These are phyloP conservation scores for Penicillium nordicum DNA, from an alignment of 2,329 filamentous ascomycete species.

Conservation along the genomic window DNA sequence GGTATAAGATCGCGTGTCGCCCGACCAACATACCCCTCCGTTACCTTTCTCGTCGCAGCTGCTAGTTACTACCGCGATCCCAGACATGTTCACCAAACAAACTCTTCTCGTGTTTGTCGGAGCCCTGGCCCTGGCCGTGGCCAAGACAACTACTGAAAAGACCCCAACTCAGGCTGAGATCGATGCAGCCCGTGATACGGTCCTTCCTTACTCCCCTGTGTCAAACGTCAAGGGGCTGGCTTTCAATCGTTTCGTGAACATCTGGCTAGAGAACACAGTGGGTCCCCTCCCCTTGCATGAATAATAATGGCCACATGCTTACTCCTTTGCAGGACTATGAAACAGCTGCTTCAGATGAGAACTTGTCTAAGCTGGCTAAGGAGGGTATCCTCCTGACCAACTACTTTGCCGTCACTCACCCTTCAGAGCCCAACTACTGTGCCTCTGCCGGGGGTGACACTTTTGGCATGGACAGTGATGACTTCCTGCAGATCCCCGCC, in stretches of 20 bases:
- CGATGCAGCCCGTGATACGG: constrained; percentile 50
- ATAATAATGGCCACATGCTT: constrained; percentile 37
- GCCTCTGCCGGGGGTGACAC: constrained; percentile 66
- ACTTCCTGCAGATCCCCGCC: constrained; percentile 55
- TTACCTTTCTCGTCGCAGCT: constrained; percentile 5
- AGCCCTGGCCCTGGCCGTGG: constrained; percentile 24
- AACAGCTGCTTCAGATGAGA: constrained; percentile 58
- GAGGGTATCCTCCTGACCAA: constrained; percentile 61
- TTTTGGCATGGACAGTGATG: constrained; percentile 68
- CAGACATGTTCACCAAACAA: constrained; percentile 51
- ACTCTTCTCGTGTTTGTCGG: constrained; percentile 40
- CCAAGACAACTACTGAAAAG: constrained; percentile 26
- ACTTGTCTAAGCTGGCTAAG: constrained; percentile 29
- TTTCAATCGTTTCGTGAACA: constrained; percentile 68
- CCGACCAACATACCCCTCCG: constrained; percentile 5
- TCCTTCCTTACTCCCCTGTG: constrained; percentile 59
- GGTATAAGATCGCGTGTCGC: constrained; percentile 20
- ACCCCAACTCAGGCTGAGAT: constrained; percentile 31
- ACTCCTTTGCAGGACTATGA: constrained; percentile 52
- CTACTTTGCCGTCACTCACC: constrained; percentile 64
- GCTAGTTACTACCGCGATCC: background rate
- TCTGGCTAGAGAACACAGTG: constrained; percentile 75
- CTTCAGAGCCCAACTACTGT: constrained; percentile 73
- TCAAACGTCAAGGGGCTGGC: constrained; percentile 66
- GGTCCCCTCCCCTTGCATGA: constrained; percentile 33